Base-by-base conservation (phyloP, 306 rosid species). In the Luffa acutangula region DNA sequence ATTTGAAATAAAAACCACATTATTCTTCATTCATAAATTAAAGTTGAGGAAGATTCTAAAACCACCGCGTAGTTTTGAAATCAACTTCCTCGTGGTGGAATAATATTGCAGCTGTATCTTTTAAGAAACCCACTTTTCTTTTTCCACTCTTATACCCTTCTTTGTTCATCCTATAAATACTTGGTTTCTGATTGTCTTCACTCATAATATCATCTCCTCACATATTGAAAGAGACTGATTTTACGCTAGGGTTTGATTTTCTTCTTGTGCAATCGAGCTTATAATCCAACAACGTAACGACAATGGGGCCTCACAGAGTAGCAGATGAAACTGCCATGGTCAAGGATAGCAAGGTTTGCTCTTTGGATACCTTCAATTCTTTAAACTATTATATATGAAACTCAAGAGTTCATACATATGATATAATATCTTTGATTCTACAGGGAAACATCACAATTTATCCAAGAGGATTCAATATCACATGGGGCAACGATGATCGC, bases 401-500 rank as follows among this genome's bases (percentile, higher is more conserved):
- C 10, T 54, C 59, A 17, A 54, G 8, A 18, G 18, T 54, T 56
- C 9, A 6, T 52, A 6, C 33, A 18, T 18, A 10, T 21, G 6
- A 58, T 25, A 3, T 25, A 25, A 25, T 25, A 25, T 25, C 31
- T 58, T 58, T 60, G 1, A 60, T 60, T 57, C 34, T 57, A 9
- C 74, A 65, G 84, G 18, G 74, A 3, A 39, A 7, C 9, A 18
- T 45, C 48, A 7, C 1, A 66, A 20, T 72, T 25, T 31, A 20
- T 72, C 77, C 77, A 2, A 72, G 58, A 72, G 54, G 57, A 21
- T 49, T 72, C 1, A 72, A 72, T 11, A 72, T 46, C 36, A 72
- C 58, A 46, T 72, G 77, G 77, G 77, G 77, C 58, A 72, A 72
- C 58, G 77, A 72, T 21, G 8, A 72, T 46, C 77, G 77, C 41